Base-by-base conservation (phyloP, 2,329 filamentous ascomycete genomes). In the Fusarium concolor region DNA sequence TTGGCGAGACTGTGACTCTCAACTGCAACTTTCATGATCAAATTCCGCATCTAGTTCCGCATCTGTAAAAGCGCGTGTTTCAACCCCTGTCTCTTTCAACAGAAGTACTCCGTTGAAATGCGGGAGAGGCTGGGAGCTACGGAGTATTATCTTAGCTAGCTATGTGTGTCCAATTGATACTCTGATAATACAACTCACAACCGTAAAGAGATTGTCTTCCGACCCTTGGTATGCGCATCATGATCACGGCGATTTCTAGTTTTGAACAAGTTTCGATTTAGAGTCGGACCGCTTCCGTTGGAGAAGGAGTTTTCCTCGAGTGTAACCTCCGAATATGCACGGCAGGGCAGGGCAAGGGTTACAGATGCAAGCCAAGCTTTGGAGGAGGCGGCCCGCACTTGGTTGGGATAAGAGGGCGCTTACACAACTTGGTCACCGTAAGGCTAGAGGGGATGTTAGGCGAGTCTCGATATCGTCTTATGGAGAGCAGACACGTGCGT, bases 401-500 rank as follows among this genome's bases (percentile, higher is more conserved):
- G 57, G 59, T 62, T 56, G 62, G 54, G 22, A 53, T 45, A 39
- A 47, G 7, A 45, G 28, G 56, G 68, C 68, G 65, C 68, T 71
- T 67, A 65, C 38, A 65, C 42, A 44, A 17, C 29, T 53, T 28
- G 31, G 24, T 33, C 39, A 29, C 18, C 22, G 31, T 51, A 53
- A 64, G 54, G 58, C 41, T 41, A 52, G n/a, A 41, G 44, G 49
- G n/a, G 43, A n/a, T 11, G 26, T n/a, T 51, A 51, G 47, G 37
- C 47, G 47, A 51, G 47, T 43, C 24, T 39, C 15, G 28, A 31
- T 51, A 43, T 51, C 35, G 37, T 51, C 28, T 51, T 29, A 41
- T 51, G 50, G 44, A 50, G 31, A 38, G 56, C 46, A 57, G 52
- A 67, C 70, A 72, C 70, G 62, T 72, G 70, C 65, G 55, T 44